Percentiles rank a stretch among this genome's conserved stretches.
Conservation (phyloP, 371 early-diverging fungal species). For the Chytridiales sp. region DNA sequence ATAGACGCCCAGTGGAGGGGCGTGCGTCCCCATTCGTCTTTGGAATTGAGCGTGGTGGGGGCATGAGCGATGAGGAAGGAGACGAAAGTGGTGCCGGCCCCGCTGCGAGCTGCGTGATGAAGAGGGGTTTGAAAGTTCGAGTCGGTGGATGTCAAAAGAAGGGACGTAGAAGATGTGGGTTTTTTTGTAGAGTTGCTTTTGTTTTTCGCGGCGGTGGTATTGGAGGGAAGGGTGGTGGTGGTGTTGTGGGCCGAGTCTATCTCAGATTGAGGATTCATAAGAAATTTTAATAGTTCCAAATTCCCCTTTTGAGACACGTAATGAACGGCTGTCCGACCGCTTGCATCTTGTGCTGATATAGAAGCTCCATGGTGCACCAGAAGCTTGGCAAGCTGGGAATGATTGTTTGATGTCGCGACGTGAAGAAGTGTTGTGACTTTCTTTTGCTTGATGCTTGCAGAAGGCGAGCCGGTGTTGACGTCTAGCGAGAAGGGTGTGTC, state of each 20-base stretch:
- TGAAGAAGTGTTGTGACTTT: conserved; percentile 28
- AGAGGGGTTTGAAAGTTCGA: conserved; percentile 26
- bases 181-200: not conserved
- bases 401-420: conserved; percentile 26
- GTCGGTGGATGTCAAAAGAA: conserved; percentile 15
- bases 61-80: not conserved
- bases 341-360: conserved; percentile 1
- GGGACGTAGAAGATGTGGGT: not conserved
- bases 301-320: conserved; percentile 30
- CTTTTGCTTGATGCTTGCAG: not conserved
- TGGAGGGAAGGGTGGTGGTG: not conserved
- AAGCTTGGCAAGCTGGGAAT: conserved; percentile 4
- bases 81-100: conserved; percentile 28
- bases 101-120: conserved; percentile 36
- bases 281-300: conserved; percentile 18
- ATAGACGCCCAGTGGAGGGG: conserved; percentile 39
- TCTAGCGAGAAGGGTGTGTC: not conserved
- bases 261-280: conserved; percentile 6
- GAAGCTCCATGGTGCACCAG: conserved; percentile 21
- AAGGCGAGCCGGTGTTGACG: not conserved
- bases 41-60: not conserved
- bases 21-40: conserved; percentile 32
- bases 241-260: too few relatives aligned
- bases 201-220: not conserved
- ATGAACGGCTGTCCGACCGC: conserved; percentile 27